Evolutionary conservation across 2,329 filamentous ascomycete genomes (phyloP), one percentile per base, ranked within the genome.

Genomic region (Ascochyta clinopodiicola): DNA sequence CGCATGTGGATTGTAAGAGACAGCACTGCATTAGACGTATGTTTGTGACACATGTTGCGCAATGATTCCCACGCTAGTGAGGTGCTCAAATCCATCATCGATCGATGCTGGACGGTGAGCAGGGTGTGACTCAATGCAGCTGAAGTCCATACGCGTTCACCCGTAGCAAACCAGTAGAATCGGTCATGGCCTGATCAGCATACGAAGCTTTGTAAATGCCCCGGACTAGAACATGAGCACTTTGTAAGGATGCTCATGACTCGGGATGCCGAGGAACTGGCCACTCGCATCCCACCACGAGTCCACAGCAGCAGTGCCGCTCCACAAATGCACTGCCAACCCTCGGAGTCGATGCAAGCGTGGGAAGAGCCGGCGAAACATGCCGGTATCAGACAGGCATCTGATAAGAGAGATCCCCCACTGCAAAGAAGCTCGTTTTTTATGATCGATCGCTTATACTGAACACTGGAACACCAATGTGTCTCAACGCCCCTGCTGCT

Each of bases 161-260:
- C 9, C 29, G 12, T 10, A 31, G 29, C 29, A 31, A 13, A 31
- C 12, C 5, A 31, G 29, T 13, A 31, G 15, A 15, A 13, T 5
- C 29, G 29, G 8, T 12, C 27, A 29, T 10, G 7, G 10, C 37
- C 36, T 17, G 22, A 37, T 34, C 19, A 19, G 25, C 34, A 25
- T 13, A 6, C 15, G 44, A 39, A 25, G 36, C 46, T 47, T 51
- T 51, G 46, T 51, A 42, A 46, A 42, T 37, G 25, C 17, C 8
- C 12, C 2, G 43, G 47, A 56, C 52, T 44, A 56, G 52, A 56
- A 35, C 52, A 10, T 25, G 36, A 44, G 42, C 46, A 51, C n/a
- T 56, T 56, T 51, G 46, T 56, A 51, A 56, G n/a, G 39, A 46
- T 27, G 38, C 6, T 17, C 40, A 44, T 45, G 52, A 56, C 46